Evolutionary conservation across 1,139 yeast species (phyloP), one percentile per base, ranked within the genome.

Genomic region (Trichomonascaceae sp.): DNA sequence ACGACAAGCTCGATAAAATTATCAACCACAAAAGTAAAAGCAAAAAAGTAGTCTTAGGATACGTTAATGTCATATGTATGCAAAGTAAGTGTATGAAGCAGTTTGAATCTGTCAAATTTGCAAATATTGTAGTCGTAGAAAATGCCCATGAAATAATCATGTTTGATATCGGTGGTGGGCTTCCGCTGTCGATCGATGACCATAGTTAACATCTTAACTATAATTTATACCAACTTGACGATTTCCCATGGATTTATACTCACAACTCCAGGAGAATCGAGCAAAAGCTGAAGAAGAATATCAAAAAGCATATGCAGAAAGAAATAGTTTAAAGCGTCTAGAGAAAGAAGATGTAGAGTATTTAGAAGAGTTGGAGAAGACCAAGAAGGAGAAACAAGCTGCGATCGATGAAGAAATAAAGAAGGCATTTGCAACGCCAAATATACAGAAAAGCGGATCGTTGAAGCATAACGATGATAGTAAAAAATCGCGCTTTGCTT

Each of bases 1-100:
- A 84, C 89, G 93, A 73, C 30, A 36, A 13, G 41, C 50, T 48
- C 50, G 43, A 43, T 48, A 48, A 48, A 27, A 44, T 20, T 27
- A 44, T 22, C 24, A 22, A 44, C n/a, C n/a, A n/a, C n/a, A n/a
- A 48, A 27, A 15, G 50, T 39, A 48, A 39, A 47, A 47, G 19
- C 44, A 36, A 38, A 47, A 22, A 48, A 22, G 41, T 48, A 48
- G 50, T 20, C 39, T 48, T 48, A 48, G 50, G 41, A 48, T 48
- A 48, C 50, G 50, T 39, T 48, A 48, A 48, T 48, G 50, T 48
- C 50, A 48, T 48, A 43, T 43, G n/a, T 19, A n/a, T 12, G n/a
- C 22, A 43, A 19, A 19, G 45, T 19, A 10, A 43, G 10, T 2
- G 45, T 15, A 3, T 43, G n/a, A 17, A 41, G 17, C n/a, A n/a